Conservation (phyloP, 192 early-diverging fungal genomes). For the Dissophora globulifera region DNA sequence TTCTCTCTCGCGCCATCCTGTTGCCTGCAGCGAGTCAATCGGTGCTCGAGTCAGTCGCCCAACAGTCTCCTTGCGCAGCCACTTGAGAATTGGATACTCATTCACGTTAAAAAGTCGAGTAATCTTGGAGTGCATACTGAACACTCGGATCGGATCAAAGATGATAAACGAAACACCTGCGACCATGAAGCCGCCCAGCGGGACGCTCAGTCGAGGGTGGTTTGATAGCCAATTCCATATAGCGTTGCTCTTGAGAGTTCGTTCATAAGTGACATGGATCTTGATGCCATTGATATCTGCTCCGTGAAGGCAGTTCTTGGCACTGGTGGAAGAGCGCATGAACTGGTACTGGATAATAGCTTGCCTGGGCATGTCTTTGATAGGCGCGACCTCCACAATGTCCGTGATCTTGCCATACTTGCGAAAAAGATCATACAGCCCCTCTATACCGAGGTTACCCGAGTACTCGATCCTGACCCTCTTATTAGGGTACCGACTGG, state of each 20-base stretch:
- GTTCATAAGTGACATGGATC: slow-evolving; percentile 70
- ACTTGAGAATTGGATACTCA: slow-evolving; percentile 67
- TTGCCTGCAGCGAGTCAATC: slow-evolving; percentile 35
- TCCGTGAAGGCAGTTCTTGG: slow-evolving; percentile 94
- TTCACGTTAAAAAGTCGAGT: slow-evolving; percentile 81
- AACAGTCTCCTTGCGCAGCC: slow-evolving; percentile 68
- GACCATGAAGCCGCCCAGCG: slow-evolving; percentile 78
- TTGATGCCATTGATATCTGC: slow-evolving; percentile 73
- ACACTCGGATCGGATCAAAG: slow-evolving; percentile 93
- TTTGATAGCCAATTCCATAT: slow-evolving; percentile 72
- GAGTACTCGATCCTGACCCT: slow-evolving; percentile 37
- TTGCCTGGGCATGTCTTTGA: slow-evolving; percentile 82
- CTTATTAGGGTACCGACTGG: slow-evolving; percentile 61
- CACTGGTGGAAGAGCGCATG: slow-evolving; percentile 88
- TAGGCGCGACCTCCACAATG: slow-evolving; percentile 69
- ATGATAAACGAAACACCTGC: slow-evolving; percentile 83
- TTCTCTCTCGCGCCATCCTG: slow-evolving; percentile 68
- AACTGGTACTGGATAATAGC: slow-evolving; percentile 84
- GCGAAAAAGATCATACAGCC: slow-evolving; percentile 78
- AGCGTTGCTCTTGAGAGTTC: slow-evolving; percentile 64
- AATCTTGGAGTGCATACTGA: slow-evolving; percentile 87
- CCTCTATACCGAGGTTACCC: slow-evolving; percentile 56
- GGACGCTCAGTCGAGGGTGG: slow-evolving; percentile 84
- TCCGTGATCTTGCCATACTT: slow-evolving; percentile 85
- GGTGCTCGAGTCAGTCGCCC: slow-evolving; percentile 49